Conservation (phyloP, 2,329 filamentous ascomycete species). For the Pseudogymnoascus sp. region DNA sequence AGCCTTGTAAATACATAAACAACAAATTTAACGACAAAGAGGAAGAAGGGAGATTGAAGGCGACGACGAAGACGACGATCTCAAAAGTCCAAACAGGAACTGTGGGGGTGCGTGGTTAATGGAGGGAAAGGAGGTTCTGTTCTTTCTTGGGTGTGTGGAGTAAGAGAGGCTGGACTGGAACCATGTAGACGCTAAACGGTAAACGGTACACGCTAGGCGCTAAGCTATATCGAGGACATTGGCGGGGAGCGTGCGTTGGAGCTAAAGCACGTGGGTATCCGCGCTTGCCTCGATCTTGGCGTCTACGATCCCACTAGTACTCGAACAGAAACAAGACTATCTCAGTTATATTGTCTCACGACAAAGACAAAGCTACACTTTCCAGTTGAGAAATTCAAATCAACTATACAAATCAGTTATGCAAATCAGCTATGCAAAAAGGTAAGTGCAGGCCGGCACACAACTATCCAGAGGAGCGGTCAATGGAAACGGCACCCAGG, state of each 20-base stretch:
- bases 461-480: neutral
- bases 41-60: constrained; percentile 6
- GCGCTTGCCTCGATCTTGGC: constrained; percentile 4
- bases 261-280: constrained; percentile 6
- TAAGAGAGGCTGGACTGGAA: constrained; percentile 1
- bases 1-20: constrained; percentile 4
- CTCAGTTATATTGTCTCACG: neutral
- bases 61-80: neutral
- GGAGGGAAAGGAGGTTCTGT: constrained; percentile 7
- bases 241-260: neutral
- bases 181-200: constrained; percentile 3
- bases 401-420: neutral
- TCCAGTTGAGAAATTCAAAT: neutral
- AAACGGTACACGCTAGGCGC: neutral
- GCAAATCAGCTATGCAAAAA: neutral
- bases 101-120: constrained; percentile 2
- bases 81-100: neutral
- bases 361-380: neutral
- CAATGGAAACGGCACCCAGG: neutral
- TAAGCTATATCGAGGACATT: neutral
- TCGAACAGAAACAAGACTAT: neutral
- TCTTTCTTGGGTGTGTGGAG: constrained; percentile 4
- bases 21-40: neutral
- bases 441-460: neutral
- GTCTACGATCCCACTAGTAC: neutral